Percentiles rank a stretch among this genome's conserved stretches.
Conservation (phyloP, 345 rosid genomes). For the Laguncularia racemosa region DNA sequence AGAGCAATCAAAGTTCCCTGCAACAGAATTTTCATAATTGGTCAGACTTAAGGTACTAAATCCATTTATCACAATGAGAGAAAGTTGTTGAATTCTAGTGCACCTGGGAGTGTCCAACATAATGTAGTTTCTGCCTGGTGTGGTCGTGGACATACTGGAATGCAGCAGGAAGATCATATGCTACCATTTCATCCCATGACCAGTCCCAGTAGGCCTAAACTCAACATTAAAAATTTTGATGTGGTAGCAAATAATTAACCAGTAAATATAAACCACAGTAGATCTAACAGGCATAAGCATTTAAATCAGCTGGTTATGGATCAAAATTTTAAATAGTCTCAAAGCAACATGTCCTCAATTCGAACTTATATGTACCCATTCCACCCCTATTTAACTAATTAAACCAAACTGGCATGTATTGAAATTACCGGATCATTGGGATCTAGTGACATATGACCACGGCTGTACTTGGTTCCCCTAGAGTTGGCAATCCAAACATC, state of each 20-base stretch:
- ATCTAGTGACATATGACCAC: constrained; percentile 22
- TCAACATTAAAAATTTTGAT: neutral
- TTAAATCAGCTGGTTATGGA: too few relatives aligned
- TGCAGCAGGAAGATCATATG: constrained; percentile 47
- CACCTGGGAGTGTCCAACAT: constrained; percentile 48
- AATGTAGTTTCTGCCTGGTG: constrained; percentile 37
- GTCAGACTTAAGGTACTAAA: neutral
- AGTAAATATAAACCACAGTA: too few relatives aligned
- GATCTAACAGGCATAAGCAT: neutral
- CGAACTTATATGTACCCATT: too few relatives aligned
- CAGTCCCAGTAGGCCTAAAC: constrained; percentile 48
- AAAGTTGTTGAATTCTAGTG: neutral
- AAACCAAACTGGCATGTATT: too few relatives aligned
- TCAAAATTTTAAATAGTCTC: too few relatives aligned
- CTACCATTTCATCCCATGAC: constrained; percentile 48
- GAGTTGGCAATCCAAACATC: constrained; percentile 42
- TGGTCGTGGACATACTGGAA: constrained; percentile 28
- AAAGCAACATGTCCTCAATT: too few relatives aligned
- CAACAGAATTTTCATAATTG: neutral
- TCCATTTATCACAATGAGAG: neutral
- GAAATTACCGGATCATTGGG: constrained; percentile 18
- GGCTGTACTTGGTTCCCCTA: constrained; percentile 43
- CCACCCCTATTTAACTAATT: too few relatives aligned
- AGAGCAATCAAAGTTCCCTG: constrained; percentile 50
- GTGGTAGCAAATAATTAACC: neutral